Evolutionary conservation across 2,329 filamentous ascomycete genomes (phyloP).

Genomic region (Cadophora malorum): DNA sequence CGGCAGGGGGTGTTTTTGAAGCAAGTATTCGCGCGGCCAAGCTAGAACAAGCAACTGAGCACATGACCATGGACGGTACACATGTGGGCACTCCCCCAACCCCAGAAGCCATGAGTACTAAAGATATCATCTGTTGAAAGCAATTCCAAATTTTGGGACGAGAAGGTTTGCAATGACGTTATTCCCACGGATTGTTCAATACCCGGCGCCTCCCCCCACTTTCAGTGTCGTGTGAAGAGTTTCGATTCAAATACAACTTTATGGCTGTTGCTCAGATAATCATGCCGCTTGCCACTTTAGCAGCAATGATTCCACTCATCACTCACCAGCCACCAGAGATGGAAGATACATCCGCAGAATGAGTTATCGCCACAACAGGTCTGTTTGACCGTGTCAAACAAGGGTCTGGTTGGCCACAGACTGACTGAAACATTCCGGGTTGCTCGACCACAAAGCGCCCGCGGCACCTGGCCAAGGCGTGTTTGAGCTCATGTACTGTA

Average conservation of each 20-base stretch:
- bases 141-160: not conserved
- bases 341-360: not conserved
- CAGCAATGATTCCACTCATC: not conserved
- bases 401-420: not conserved
- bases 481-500: not conserved
- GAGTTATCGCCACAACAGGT: not conserved
- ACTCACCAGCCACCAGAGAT: not conserved
- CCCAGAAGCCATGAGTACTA: not conserved
- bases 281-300: not conserved
- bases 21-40: constrained; percentile 14
- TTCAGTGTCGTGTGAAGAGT: not conserved
- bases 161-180: not conserved
- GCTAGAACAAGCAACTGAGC: constrained; percentile 16
- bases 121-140: not conserved
- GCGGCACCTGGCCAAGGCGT: not conserved
- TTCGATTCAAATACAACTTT: not conserved
- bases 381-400: not conserved
- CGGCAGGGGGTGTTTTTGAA: constrained; percentile 6
- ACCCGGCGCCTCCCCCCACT: not conserved
- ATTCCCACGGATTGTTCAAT: not conserved
- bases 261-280: not conserved
- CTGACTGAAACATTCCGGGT: not conserved
- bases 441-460: not conserved
- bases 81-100: not conserved
- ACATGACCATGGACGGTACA: not conserved